Evolutionary conservation across 139 green algal species (phyloP), one percentile per base, ranked within the genome.

Genomic region (Raphidocelis subcapitata): DNA sequence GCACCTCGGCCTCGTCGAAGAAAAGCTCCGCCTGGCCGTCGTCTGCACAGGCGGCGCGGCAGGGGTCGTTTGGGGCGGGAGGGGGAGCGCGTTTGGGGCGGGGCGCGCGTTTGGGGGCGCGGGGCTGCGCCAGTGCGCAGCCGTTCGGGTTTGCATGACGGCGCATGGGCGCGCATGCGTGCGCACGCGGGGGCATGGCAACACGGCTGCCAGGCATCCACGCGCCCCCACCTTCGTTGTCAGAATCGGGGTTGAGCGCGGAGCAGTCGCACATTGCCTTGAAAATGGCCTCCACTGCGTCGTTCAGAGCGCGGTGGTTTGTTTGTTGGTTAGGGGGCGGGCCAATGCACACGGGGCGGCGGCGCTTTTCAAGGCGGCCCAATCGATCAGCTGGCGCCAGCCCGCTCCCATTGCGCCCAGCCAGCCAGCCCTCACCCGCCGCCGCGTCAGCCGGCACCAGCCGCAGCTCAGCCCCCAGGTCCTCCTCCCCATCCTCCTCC

Each of bases 1-100:
- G 62, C 49, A 86, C 75, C 80, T 85, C 80, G 24, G 76, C 81
- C 60, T 86, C 81, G 52, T 86, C 76, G 69, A 86, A 86, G 72
- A 80, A 86, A 8, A 86, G 79, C 46, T 82, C 73, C 0, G 69
- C 76, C 18, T 75, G 69, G 10, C 41, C 76, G 3, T 69, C 76
- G 24, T 44, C 24, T 57, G 63, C 20, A n/a, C n/a, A n/a, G n/a
- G n/a, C 12, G 26, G 44, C 52, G 52, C 4, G 52, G 20, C 8
- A 60, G 41, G 8, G 12, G 41, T 49, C n/a, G 12, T 49, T 49
- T 8, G 41, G 41, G 12, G 8, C 41, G 12, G 41, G 12, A 49
- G 41, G 8, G 41, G 8, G 8, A 49, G 8, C 8, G 41, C 41
- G 41, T 49, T 49, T 12, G 8, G 41, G 12, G 41, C 8, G n/a